These are phyloP conservation scores for Phaeosphaeria sp. DNA, from an alignment of 2,329 filamentous ascomycete genomes.

Conservation along the genomic window DNA sequence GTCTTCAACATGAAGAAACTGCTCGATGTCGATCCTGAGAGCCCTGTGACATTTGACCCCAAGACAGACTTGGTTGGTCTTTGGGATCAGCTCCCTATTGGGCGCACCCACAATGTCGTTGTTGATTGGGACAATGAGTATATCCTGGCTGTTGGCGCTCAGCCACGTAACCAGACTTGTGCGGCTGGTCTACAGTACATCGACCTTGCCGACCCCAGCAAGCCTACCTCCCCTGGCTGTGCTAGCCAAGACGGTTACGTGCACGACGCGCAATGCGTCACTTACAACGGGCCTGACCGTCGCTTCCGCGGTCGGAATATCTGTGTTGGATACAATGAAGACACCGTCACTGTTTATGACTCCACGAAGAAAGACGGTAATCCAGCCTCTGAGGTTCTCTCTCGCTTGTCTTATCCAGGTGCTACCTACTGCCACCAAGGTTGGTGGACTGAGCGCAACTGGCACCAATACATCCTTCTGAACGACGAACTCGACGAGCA, in stretches of 20 bases:
- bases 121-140: conserved; percentile 45
- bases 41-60: conserved; percentile 39
- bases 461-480: conserved; percentile 43
- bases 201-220: conserved; percentile 61
- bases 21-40: conserved; percentile 37
- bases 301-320: conserved; percentile 59
- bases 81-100: conserved; percentile 34
- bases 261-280: conserved; percentile 67
- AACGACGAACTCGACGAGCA: conserved; percentile 45
- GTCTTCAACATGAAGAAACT: conserved; percentile 56
- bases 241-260: conserved; percentile 64
- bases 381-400: conserved; percentile 63
- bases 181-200: conserved; percentile 63
- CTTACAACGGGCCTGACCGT: conserved; percentile 60
- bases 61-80: conserved; percentile 36
- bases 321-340: conserved; percentile 64
- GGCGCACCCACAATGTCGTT: conserved; percentile 49
- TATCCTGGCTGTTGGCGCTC: conserved; percentile 42
- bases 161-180: conserved; percentile 51
- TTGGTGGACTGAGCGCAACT: conserved; percentile 56
- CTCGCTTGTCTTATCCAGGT: conserved; percentile 61
- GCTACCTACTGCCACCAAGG: conserved; percentile 66
- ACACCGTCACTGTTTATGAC: conserved; percentile 60
- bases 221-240: conserved; percentile 61
- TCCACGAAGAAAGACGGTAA: conserved; percentile 61